A percentile compares a stretch with the other conserved stretches of the same genome.
Evolutionary conservation across 352 stramenopile genomes (phyloP).

Genomic region (Phytophthora pini): DNA sequence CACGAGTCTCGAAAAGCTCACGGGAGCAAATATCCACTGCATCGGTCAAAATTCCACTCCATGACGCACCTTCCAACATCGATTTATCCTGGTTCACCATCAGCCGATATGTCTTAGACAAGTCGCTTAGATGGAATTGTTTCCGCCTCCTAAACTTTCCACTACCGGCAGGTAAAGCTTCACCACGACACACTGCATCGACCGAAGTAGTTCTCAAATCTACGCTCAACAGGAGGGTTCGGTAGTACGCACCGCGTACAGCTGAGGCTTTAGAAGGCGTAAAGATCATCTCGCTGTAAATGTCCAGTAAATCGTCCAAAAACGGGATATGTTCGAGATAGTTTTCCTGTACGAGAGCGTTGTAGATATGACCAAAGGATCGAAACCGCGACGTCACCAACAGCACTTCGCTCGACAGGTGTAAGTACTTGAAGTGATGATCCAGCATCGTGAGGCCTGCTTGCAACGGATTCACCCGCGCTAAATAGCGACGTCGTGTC

Average conservation of each 20-base stretch:
- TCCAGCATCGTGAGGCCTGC: slow-evolving; percentile 38
- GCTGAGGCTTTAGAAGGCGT: slow-evolving; percentile 31
- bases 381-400: slow-evolving; percentile 32
- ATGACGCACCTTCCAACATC: slow-evolving; percentile 19
- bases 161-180: slow-evolving; percentile 3
- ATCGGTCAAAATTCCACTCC: slow-evolving; percentile 14
- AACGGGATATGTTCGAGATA: slow-evolving; percentile 34
- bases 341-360: slow-evolving; percentile 28
- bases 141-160: slow-evolving; percentile 26
- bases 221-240: slow-evolving; percentile 28
- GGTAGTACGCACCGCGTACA: slow-evolving; percentile 26
- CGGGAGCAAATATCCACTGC: slow-evolving; percentile 17
- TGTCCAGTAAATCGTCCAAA: slow-evolving; percentile 32
- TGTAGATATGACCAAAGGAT: slow-evolving; percentile 45
- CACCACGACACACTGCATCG: slow-evolving; percentile 32
- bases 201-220: slow-evolving; percentile 26
- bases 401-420: slow-evolving; percentile 27
- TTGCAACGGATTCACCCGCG: slow-evolving; percentile 37
- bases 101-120: slow-evolving; percentile 35
- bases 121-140: slow-evolving; percentile 28
- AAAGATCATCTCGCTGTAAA: slow-evolving; percentile 36
- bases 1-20: slow-evolving; percentile 33
- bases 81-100: slow-evolving; percentile 36
- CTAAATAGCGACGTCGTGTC: neutral
- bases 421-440: slow-evolving; percentile 33